Conservation (phyloP, 1,284 basidiomycete species). For the Meira nashicola region DNA sequence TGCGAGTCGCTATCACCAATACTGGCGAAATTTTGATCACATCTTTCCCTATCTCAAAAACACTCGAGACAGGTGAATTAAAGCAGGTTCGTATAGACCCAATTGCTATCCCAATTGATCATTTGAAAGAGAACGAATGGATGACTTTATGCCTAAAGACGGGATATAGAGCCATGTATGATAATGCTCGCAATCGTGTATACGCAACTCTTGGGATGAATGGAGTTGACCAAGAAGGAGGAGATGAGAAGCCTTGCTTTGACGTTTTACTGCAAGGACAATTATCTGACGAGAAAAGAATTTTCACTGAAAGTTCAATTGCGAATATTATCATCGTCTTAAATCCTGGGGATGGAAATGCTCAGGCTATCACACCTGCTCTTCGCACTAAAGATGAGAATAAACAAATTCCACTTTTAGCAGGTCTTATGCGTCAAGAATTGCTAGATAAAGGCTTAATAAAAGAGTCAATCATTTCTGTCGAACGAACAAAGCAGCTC, state of each 20-base stretch:
- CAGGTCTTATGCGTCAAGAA: slow-evolving; percentile 3
- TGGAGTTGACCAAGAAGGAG: neutral
- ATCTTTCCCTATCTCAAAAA: neutral
- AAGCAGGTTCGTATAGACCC: neutral
- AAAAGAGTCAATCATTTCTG: neutral
- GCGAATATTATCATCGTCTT: neutral
- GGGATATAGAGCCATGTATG: neutral
- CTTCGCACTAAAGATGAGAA: neutral
- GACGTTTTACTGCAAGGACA: neutral
- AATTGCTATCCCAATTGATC: neutral
- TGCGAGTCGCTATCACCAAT: neutral
- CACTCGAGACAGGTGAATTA: neutral
- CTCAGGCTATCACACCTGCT: neutral
- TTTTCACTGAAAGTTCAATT: slow-evolving; percentile 4
- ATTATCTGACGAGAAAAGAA: neutral
- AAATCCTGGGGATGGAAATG: neutral
- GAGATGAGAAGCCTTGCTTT: neutral
- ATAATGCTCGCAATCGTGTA: neutral
- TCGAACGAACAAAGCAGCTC: neutral
- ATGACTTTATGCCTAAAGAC: slow-evolving; percentile 1
- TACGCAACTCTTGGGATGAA: slow-evolving; percentile 5
- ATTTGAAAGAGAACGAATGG: neutral
- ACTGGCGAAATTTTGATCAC: neutral
- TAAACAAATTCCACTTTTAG: neutral
- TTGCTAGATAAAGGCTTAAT: neutral